Conservation (phyloP, 345 rosid species). For the Aquilaria malaccensis region DNA sequence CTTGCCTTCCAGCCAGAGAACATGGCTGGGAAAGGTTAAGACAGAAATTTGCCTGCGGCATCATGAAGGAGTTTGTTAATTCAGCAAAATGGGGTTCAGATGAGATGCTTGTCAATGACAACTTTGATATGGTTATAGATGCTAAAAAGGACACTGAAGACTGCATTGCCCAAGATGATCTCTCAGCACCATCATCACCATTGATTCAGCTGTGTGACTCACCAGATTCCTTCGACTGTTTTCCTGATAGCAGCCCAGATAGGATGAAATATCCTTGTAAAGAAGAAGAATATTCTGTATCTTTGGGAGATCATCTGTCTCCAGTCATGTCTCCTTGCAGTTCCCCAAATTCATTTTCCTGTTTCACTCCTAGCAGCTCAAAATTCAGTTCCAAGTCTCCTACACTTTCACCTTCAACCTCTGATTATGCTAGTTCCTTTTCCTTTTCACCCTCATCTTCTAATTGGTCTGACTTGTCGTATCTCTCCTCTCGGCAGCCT, state of each 20-base stretch:
- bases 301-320: conserved; percentile 18
- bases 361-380: conserved; percentile 30
- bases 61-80: conserved; percentile 41
- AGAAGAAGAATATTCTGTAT: conserved; percentile 16
- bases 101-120: conserved; percentile 12
- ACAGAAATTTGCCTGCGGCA: conserved; percentile 49
- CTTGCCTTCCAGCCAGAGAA: conserved; percentile 60
- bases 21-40: conserved; percentile 59
- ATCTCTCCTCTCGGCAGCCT: conserved; percentile 53
- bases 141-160: conserved; percentile 17
- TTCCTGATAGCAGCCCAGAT: conserved; percentile 20
- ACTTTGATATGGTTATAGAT: conserved; percentile 23
- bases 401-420: conserved; percentile 56
- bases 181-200: conserved; percentile 27
- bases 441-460: conserved; percentile 65
- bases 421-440: conserved; percentile 61
- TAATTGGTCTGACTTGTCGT: conserved; percentile 61
- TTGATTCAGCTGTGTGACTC: conserved; percentile 31
- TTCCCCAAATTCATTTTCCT: conserved; percentile 38
- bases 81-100: conserved; percentile 32
- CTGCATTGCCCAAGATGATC: conserved; percentile 9
- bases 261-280: conserved; percentile 20
- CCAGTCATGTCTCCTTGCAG: conserved; percentile 28
- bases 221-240: conserved; percentile 39
- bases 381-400: conserved; percentile 50